These are phyloP conservation scores for Sungouiella blattae DNA, from an alignment of 805 yeast species.

Conservation along the genomic window DNA sequence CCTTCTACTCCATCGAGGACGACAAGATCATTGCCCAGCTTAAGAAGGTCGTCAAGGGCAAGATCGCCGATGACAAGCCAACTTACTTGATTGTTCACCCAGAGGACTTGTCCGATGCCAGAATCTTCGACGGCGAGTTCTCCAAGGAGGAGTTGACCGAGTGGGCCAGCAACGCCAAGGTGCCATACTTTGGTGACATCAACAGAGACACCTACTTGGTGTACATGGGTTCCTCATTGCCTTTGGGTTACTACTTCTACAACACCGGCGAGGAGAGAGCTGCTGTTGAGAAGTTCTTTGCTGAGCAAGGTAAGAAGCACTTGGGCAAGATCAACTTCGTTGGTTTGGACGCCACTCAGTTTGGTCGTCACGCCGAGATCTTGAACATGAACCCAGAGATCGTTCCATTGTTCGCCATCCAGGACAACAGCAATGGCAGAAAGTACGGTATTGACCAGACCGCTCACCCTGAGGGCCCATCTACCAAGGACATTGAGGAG, in stretches of 20 bases:
- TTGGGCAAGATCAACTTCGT: constrained; percentile 84
- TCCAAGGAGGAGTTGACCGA: constrained; percentile 34
- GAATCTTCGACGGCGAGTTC: constrained; percentile 41
- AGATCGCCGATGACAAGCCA: constrained; percentile 27
- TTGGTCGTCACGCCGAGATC: constrained; percentile 82
- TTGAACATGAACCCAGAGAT: constrained; percentile 79
- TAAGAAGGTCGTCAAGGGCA: constrained; percentile 27
- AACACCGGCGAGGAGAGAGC: constrained; percentile 63
- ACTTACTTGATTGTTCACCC: constrained; percentile 49
- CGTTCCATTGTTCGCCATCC: constrained; percentile 85
- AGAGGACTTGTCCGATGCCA: constrained; percentile 38
- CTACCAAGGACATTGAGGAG: constrained; percentile 46
- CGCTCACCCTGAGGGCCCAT: constrained; percentile 43
- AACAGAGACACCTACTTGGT: constrained; percentile 71
- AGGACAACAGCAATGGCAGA: constrained; percentile 61
- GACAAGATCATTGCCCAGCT: constrained; percentile 40
- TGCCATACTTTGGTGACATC: constrained; percentile 86
- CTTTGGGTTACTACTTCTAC: constrained; percentile 88
- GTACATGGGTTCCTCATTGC: constrained; percentile 69
- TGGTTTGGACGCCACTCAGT: constrained; percentile 77
- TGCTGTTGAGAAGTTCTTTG: constrained; percentile 48
- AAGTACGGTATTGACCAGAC: constrained; percentile 78
- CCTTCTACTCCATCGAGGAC: constrained; percentile 52
- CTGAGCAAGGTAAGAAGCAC: constrained; percentile 64
- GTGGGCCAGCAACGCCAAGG: constrained; percentile 59